Percentiles rank a stretch among this genome's conserved stretches.
Evolutionary conservation across 2,329 filamentous ascomycete genomes (phyloP).

Genomic region (Aspergillus sp.): DNA sequence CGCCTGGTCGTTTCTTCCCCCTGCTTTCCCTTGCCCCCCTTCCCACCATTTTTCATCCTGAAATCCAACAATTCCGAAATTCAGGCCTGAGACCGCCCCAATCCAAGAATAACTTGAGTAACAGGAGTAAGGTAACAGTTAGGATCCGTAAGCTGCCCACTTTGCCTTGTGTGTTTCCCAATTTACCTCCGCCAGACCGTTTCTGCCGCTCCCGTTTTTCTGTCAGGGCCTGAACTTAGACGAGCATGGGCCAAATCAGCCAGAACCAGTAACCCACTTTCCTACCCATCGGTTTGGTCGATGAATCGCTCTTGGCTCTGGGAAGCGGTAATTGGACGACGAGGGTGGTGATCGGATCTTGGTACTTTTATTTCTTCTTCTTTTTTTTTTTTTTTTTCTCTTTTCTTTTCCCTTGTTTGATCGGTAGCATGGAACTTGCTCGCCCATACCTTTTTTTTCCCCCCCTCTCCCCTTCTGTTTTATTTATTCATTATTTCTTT

Average conservation of each 20-base stretch:
- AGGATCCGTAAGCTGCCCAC: not conserved
- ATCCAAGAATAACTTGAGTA: not conserved
- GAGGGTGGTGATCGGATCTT: constrained; percentile 9
- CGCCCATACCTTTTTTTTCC: not conserved
- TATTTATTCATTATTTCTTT: not conserved
- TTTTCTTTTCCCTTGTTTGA: constrained; percentile 3
- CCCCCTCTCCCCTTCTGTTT: not conserved
- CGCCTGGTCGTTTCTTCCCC: not conserved
- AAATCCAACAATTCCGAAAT: not conserved
- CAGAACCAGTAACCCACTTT: not conserved
- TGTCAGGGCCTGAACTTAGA: constrained; percentile 26
- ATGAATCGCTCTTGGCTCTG: constrained; percentile 13
- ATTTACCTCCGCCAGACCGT: constrained; percentile 16
- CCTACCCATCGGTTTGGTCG: constrained; percentile 7
- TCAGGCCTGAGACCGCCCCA: not conserved
- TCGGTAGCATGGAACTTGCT: constrained; percentile 4
- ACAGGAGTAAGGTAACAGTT: not conserved
- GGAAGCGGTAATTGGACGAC: constrained; percentile 2
- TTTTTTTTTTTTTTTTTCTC: not conserved
- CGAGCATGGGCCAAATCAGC: constrained; percentile 22
- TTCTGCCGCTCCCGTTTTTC: constrained; percentile 26
- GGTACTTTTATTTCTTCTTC: constrained; percentile 1
- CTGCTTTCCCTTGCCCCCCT: not conserved
- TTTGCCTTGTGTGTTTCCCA: not conserved
- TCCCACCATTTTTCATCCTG: not conserved